Evolutionary conservation across 2,329 filamentous ascomycete genomes (phyloP), one percentile per base, ranked within the genome.

Genomic region (Teratosphaeria viscida): DNA sequence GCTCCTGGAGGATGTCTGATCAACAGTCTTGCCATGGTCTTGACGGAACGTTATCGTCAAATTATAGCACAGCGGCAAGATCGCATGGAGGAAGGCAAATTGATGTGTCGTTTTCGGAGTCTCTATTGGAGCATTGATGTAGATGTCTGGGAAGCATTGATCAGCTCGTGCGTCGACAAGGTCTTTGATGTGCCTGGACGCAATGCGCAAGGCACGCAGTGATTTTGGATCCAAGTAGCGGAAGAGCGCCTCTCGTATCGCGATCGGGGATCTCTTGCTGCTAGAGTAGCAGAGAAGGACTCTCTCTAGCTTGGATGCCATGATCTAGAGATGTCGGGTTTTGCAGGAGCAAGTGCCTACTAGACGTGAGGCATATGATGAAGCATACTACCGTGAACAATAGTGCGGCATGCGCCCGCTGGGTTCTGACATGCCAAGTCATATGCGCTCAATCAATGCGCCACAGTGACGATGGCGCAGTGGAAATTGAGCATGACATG

Each of bases 11-110:
- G 12, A 12, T 32, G 23, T 8, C 1, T 19, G 4, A 37, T 26
- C 14, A 16, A 10, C 19, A 16, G 10, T 23, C 11, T 37, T 26
- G 27, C 27, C 12, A 26, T 35, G 35, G 32, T 53, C 8, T 32
- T 34, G 26, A 52, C 55, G 58, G 47, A 68, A 29, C 5, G 58
- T 67, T 55, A 69, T 65, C 11, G 57, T 63, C 37, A 69, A 52
- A 54, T 57, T 59, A 2, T 59, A 57, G 58, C 67, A 69, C 56
- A 61, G 60, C 3, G 60, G 54, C 37, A 55, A 39, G 19, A 61
- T 43, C n/a, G 35, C 26, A 14, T 59, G 59, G 60, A 14, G 61
- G 37, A 12, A 55, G 19, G 26, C 58, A 59, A 29, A 62, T 43
- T 11, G 54, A 56, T 26, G 23, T 34, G 34, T 55, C 47, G 23